Evolutionary conservation across 2,329 filamentous ascomycete genomes (phyloP).

Genomic region (Coniosporium tulheliwenetii): DNA sequence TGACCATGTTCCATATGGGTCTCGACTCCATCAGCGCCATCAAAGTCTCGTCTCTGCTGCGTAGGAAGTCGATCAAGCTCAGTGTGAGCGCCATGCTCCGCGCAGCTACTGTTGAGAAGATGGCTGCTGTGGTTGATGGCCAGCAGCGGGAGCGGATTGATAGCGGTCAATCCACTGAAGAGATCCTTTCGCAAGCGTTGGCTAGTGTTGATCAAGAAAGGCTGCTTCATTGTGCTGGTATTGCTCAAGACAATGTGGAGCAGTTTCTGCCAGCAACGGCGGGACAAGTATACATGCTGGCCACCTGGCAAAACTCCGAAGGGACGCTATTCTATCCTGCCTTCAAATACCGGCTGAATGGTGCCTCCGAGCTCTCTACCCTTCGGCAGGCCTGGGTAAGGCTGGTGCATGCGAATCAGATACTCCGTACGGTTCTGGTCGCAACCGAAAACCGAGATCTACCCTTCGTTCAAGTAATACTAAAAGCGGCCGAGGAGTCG

Average conservation of each 20-base stretch:
- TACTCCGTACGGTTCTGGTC: constrained; percentile 55
- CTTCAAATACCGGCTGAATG: constrained; percentile 46
- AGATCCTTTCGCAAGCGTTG: constrained; percentile 10
- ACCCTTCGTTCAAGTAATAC: constrained; percentile 50
- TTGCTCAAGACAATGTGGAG: constrained; percentile 35
- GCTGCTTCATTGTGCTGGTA: constrained; percentile 23
- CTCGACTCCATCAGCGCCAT: constrained; percentile 88
- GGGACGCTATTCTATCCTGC: constrained; percentile 58
- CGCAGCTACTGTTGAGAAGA: constrained; percentile 47
- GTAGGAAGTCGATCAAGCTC: constrained; percentile 44
- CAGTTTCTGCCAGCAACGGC: constrained; percentile 52
- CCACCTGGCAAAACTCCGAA: constrained; percentile 52
- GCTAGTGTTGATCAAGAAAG: constrained; percentile 19
- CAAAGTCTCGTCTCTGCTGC: constrained; percentile 59
- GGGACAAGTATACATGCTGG: constrained; percentile 70
- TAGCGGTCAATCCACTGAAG: neutral
- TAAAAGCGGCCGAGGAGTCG: constrained; percentile 21
- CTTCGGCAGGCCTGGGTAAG: constrained; percentile 45
- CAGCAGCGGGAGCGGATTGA: neutral
- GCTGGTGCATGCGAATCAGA: constrained; percentile 39
- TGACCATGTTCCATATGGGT: constrained; percentile 68
- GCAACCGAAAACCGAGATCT: constrained; percentile 28
- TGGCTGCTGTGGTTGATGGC: constrained; percentile 31
- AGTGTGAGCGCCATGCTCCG: constrained; percentile 57
- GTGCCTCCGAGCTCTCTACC: constrained; percentile 5